Evolutionary conservation across 495 filamentous ascomycete genomes (phyloP), one percentile per base, ranked within the genome.

Genomic region (Arthonia radiata): DNA sequence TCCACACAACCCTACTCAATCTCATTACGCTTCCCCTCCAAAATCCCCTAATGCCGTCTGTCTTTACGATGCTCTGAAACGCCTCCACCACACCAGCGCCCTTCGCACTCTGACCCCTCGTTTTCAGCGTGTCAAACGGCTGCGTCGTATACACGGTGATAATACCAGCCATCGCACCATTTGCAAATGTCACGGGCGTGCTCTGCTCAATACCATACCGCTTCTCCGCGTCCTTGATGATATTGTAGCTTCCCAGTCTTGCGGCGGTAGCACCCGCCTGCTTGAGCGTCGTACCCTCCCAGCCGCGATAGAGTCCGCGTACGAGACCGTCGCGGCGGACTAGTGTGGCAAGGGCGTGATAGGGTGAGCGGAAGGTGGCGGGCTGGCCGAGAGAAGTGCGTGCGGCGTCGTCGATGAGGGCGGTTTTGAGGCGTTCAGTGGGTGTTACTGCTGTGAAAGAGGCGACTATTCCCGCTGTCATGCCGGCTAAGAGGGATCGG

Each of bases 11-110:
- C 27, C 70, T 40, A 1, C 65, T 61, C 13, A 73, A 36, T 29
- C 69, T 51, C 68, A 75, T 71, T 2, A 64, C 59, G 8, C 65
- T 75, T 2, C 68, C 68, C 23, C 57, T 53, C 68, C 69, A 75
- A 33, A 72, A 66, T 0, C 58, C 67, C 17, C 47, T 44, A 1
- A 71, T 28, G 0, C 67, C 69, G 36, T 59, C 55, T 35, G 71
- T 64, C 0, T 37, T 39, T 24, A 59, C 33, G 0, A 75, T 50
- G 23, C 49, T 51, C 24, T 42, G 39, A 8, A 61, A 43, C 3
- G 64, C 67, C 15, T 70, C 57, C 11, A 42, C 34, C 3, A 60
- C 58, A 7, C 54, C 54, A 13, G 57, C 58, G 4, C 52, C 55
- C 30, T 56, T 35, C 13, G 59, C 59, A 34, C 57, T 56, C 47